Base-by-base conservation (phyloP, 75 land plant species). In the Picea glauca region DNA sequence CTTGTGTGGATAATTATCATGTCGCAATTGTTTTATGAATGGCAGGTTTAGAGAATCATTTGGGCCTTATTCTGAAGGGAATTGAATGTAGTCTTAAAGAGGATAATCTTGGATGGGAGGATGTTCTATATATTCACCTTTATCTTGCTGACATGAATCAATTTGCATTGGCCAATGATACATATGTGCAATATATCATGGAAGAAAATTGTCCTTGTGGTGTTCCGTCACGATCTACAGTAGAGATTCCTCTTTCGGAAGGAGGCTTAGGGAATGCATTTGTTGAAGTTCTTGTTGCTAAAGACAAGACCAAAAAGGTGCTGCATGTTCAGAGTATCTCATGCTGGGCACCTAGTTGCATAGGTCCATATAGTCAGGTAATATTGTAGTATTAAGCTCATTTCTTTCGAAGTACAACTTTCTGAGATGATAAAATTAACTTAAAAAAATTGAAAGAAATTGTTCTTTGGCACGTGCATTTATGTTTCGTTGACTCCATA, bases 301-400 rank as follows among this genome's bases (percentile, higher is more conserved):
- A 80, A 63, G 90, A 91, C 35, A 68, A 78, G 59, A 81, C 76
- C 60, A 97, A 97, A 83, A 85, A 79, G 76, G 98, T 97, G 76
- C 84, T 97, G 21, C 99, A 97, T 84, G 99, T 97, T 26, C 98
- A 97, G 82, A 97, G 99, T 75, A 93, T 97, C 79, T 97, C 99
- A 13, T 89, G 90, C 77, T 97, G 99, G 99, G 99, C 99, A 50
- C 99, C 99, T 33, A 96, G 98, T 77, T 96, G 99, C 80, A 96
- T 96, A 78, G 99, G 99, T 33, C 99, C 99, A 50, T 96, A 96
- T 75, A 96, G 99, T 76, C 99, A 96, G 99, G 99, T 82, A 65
- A 81, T 2, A 23, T 74, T 63, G 38, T 3, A 50, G 60, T 5
- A 56, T n/a, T 23, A 76, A 26, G 4, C 4, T n/a, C 5, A 40